Percentiles rank a stretch among this genome's conserved stretches.
Evolutionary conservation across 495 filamentous ascomycete species (phyloP).

Genomic region (Penicillium nucicola): DNA sequence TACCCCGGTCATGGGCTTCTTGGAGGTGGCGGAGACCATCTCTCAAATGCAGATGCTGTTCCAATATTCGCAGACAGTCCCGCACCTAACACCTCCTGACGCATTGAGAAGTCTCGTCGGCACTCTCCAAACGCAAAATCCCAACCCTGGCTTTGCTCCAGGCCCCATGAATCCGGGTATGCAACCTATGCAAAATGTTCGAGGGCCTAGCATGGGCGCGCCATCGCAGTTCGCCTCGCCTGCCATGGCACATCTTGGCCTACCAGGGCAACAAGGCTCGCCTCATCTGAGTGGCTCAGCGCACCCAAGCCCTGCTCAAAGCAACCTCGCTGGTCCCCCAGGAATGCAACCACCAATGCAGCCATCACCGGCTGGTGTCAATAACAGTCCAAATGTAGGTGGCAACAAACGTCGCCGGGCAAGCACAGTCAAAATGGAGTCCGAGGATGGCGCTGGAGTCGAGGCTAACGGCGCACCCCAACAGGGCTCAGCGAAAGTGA

Average conservation of each 20-base stretch:
- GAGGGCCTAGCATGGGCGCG: constrained; percentile 32
- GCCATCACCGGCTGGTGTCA: constrained; percentile 72
- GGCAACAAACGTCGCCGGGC: constrained; percentile 71
- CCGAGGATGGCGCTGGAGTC: constrained; percentile 51
- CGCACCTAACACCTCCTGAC: constrained; percentile 54
- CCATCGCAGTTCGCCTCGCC: constrained; percentile 52
- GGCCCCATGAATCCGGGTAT: constrained; percentile 36
- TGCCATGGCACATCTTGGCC: constrained; percentile 45
- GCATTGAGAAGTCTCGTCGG: constrained; percentile 61
- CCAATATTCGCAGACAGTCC: constrained; percentile 55
- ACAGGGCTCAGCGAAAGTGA: constrained; percentile 46
- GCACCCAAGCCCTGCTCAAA: constrained; percentile 46
- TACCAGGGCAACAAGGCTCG: constrained; percentile 43
- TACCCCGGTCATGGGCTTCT: constrained; percentile 56
- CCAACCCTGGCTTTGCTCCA: constrained; percentile 28
- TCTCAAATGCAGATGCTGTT: constrained; percentile 71
- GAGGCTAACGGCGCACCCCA: constrained; percentile 48
- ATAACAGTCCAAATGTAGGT: constrained; percentile 76
- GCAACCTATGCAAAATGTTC: constrained; percentile 12
- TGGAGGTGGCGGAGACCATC: constrained; percentile 74
- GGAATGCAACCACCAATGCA: constrained; percentile 72
- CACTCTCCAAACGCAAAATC: constrained; percentile 31
- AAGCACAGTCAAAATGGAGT: constrained; percentile 75
- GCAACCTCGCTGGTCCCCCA: constrained; percentile 38
- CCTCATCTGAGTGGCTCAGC: constrained; percentile 45